These are phyloP conservation scores for Clavispora asparagi DNA, from an alignment of 805 yeast species.

Conservation along the genomic window DNA sequence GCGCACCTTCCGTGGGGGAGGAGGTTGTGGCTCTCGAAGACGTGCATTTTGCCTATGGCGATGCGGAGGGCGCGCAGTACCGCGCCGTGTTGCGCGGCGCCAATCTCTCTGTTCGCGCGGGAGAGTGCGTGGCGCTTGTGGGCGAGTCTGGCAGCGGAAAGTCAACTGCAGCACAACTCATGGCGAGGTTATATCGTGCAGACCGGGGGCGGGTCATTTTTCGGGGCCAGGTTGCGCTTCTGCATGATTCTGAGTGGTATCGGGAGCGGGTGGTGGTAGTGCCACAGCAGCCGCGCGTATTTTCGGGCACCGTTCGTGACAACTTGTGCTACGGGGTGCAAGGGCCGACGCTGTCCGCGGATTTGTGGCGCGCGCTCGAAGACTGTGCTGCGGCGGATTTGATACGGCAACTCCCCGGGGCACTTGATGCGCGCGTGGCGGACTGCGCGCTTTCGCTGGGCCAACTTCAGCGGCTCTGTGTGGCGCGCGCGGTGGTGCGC, in stretches of 20 bases:
- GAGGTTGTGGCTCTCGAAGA: constrained; percentile 36
- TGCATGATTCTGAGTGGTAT: constrained; percentile 42
- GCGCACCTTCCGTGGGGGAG: not conserved
- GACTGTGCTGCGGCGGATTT: constrained; percentile 49
- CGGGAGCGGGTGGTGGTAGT: constrained; percentile 61
- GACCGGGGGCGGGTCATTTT: constrained; percentile 36
- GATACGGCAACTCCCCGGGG: constrained; percentile 49
- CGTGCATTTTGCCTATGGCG: constrained; percentile 48
- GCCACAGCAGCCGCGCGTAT: constrained; percentile 67
- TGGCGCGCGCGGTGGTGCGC: constrained; percentile 75
- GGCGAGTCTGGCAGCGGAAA: constrained; percentile 94
- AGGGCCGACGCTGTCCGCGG: constrained; percentile 20
- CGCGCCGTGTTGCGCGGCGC: constrained; percentile 36
- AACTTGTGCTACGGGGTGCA: constrained; percentile 62
- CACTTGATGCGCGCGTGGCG: constrained; percentile 57
- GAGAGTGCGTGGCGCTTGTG: constrained; percentile 58
- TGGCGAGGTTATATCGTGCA: constrained; percentile 49
- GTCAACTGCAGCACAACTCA: constrained; percentile 61
- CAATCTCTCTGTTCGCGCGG: constrained; percentile 35
- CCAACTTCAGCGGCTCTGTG: constrained; percentile 78
- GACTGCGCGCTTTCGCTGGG: constrained; percentile 73
- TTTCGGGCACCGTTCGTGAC: constrained; percentile 67
- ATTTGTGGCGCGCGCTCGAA: constrained; percentile 32
- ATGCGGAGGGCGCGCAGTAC: constrained; percentile 13
- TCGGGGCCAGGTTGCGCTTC: constrained; percentile 43